These are phyloP conservation scores for Symbiodinium natans DNA, from an alignment of 73 alveolate genomes.

Conservation along the genomic window DNA sequence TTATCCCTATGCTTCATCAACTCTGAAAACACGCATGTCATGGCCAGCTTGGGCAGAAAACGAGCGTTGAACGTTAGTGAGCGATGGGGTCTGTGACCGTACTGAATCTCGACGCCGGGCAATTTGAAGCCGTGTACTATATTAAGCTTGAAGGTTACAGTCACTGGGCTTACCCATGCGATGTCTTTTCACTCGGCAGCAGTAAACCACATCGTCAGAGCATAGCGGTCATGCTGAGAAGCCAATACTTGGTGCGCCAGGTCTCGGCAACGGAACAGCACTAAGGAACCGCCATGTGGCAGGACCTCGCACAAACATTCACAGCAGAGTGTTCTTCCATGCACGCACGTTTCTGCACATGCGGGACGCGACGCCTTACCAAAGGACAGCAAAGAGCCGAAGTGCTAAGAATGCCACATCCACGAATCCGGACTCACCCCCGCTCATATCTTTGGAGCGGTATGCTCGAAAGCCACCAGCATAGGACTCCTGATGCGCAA, in stretches of 20 bases:
- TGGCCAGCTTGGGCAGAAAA: too few relatives aligned
- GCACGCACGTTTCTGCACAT: too few relatives aligned
- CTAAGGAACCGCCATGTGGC: slow-evolving; percentile 51
- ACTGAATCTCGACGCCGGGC: too few relatives aligned
- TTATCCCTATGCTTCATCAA: too few relatives aligned
- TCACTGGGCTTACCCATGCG: too few relatives aligned
- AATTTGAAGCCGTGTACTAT: too few relatives aligned
- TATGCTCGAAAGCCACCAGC: slow-evolving; percentile 31
- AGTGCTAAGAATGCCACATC: neutral
- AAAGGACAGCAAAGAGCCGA: neutral
- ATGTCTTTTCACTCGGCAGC: neutral
- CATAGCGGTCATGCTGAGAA: slow-evolving; percentile 23
- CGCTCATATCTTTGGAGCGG: slow-evolving; percentile 15
- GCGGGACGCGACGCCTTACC: neutral
- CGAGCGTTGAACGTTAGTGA: too few relatives aligned
- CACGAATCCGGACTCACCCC: neutral
- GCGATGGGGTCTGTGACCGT: too few relatives aligned
- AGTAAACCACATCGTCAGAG: slow-evolving; percentile 64
- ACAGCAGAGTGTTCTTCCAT: neutral
- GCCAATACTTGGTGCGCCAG: slow-evolving; percentile 34
- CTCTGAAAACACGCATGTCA: too few relatives aligned
- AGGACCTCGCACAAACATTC: neutral
- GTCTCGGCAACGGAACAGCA: slow-evolving; percentile 58
- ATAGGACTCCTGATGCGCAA: neutral
- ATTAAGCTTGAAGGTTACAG: too few relatives aligned